phyloP scores from a whole-genome alignment of 2,329 filamentous ascomycete species.

The Madurella fahalii region DNA sequence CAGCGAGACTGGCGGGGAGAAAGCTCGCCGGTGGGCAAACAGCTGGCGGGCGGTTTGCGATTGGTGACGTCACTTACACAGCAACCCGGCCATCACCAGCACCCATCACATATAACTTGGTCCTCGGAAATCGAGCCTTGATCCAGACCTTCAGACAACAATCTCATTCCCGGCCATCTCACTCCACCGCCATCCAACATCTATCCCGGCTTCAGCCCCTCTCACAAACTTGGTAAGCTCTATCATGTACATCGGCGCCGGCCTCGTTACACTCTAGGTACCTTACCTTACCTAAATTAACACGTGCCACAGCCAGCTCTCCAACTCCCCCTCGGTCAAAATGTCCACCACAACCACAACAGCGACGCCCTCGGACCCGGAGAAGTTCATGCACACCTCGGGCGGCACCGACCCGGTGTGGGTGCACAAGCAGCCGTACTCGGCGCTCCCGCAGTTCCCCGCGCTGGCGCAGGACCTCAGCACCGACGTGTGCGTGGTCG shows the following conservation, averaged over 20 bases:
- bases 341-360: conserved; percentile 5
- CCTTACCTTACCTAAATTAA: background rate
- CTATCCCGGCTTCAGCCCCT: background rate
- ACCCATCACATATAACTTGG: background rate
- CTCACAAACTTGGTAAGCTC: background rate
- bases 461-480: conserved; percentile 40
- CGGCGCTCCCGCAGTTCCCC: conserved; percentile 40
- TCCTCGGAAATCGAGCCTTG: background rate
- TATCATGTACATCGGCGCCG: background rate
- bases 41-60: background rate
- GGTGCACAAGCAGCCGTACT: conserved; percentile 46
- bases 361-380: conserved; percentile 3
- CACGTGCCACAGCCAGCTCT: background rate
- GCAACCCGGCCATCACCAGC: background rate
- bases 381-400: conserved; percentile 38
- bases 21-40: background rate
- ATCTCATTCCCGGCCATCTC: background rate
- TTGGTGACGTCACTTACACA: conserved; percentile 10
- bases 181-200: background rate
- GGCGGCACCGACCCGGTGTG: conserved; percentile 51
- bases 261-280: background rate
- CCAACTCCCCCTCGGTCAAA: background rate
- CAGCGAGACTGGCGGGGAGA: background rate
- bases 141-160: background rate
- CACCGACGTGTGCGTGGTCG: conserved; percentile 48